Evolutionary conservation across 1,139 yeast species (phyloP).

Genomic region (Eremothecium cymbalariae): DNA sequence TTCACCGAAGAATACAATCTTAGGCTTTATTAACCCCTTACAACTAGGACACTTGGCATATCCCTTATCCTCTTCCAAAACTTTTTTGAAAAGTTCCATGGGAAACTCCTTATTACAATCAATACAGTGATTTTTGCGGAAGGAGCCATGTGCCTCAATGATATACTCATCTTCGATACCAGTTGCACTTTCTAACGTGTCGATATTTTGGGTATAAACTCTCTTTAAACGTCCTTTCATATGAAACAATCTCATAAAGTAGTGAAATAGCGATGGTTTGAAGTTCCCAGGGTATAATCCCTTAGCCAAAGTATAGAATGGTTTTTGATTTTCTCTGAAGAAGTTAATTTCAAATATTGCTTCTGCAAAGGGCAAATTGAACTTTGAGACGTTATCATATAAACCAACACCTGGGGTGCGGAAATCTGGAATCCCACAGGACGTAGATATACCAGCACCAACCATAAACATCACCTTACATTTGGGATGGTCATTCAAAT

Average conservation of each 20-base stretch:
- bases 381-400: constrained; percentile 66
- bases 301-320: constrained; percentile 75
- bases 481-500: constrained; percentile 20
- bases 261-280: constrained; percentile 75
- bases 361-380: constrained; percentile 83
- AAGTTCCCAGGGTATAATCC: constrained; percentile 86
- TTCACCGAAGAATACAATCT: constrained; percentile 90
- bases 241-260: constrained; percentile 57
- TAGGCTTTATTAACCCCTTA: constrained; percentile 76
- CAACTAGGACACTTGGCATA: constrained; percentile 52
- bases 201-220: constrained; percentile 87
- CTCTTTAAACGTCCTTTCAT: constrained; percentile 54
- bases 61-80: constrained; percentile 33
- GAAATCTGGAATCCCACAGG: constrained; percentile 93
- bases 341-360: constrained; percentile 90
- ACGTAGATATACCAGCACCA: constrained; percentile 92
- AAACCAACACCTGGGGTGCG: constrained; percentile 88
- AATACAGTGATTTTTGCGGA: constrained; percentile 76
- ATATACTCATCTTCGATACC: constrained; percentile 59
- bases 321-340: constrained; percentile 64
- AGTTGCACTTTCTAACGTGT: constrained; percentile 79
- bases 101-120: constrained; percentile 56
- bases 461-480: constrained; percentile 38
- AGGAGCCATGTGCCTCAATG: constrained; percentile 93
- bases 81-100: constrained; percentile 40